Evolutionary conservation across 768 basidiomycete species (phyloP).

Genomic region (Boletus sp.): DNA sequence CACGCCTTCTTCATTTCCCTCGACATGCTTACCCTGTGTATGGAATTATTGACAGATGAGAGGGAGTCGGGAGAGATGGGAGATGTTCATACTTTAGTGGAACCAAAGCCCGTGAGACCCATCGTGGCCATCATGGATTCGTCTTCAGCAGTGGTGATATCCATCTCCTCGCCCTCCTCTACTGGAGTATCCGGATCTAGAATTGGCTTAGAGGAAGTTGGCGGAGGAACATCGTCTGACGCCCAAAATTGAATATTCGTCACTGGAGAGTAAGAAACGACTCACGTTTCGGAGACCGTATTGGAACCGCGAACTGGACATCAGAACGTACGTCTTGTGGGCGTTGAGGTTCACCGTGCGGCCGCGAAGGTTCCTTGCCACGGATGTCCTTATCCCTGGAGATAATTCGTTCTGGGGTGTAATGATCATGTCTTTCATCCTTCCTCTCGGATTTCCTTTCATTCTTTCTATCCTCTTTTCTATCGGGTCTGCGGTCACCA

Average conservation of each 20-base stretch:
- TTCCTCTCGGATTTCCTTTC: slow-evolving; percentile 31
- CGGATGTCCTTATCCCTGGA: slow-evolving; percentile 26
- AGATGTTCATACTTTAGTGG: slow-evolving; percentile 66
- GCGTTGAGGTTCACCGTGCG: slow-evolving; percentile 23
- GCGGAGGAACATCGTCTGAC: slow-evolving; percentile 7
- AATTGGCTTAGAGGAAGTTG: slow-evolving; percentile 28
- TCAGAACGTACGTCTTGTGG: slow-evolving; percentile 17
- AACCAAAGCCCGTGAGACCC: slow-evolving; percentile 85
- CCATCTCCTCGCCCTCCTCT: slow-evolving; percentile 51
- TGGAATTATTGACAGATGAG: not conserved
- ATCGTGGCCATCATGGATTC: slow-evolving; percentile 86
- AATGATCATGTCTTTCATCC: slow-evolving; percentile 41
- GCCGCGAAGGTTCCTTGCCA: slow-evolving; percentile 19
- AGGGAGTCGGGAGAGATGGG: not conserved
- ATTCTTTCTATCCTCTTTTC: slow-evolving; percentile 30
- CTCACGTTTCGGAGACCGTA: slow-evolving; percentile 16
- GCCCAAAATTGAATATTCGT: not conserved
- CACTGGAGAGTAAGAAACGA: not conserved
- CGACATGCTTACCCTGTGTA: slow-evolving; percentile 69
- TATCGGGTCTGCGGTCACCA: slow-evolving; percentile 30
- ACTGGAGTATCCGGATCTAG: slow-evolving; percentile 42
- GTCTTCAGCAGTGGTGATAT: slow-evolving; percentile 62
- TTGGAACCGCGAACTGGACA: slow-evolving; percentile 7
- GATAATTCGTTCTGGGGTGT: slow-evolving; percentile 37
- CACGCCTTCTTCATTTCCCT: slow-evolving; percentile 76